Percentiles rank a stretch among this genome's conserved stretches.
phyloP scores from a whole-genome alignment of 2,329 filamentous ascomycete genomes.

The Botrytis fabae region DNA sequence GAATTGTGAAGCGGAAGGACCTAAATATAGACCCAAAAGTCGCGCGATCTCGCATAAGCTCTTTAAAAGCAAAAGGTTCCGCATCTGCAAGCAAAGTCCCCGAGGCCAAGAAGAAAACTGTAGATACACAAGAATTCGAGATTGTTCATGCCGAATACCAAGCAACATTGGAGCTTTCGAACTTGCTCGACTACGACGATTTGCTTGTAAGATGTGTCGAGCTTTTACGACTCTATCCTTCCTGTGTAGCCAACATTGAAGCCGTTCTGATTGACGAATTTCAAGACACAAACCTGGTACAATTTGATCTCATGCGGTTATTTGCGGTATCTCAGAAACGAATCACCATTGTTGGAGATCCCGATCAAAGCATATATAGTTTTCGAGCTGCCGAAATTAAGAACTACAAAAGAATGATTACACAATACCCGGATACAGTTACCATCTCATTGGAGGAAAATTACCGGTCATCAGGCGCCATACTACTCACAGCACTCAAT shows the following conservation, averaged over 20 bases:
- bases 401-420: constrained; percentile 78
- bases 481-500: constrained; percentile 74
- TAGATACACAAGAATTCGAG: constrained; percentile 65
- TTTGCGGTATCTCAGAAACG: constrained; percentile 70
- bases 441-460: constrained; percentile 90
- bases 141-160: constrained; percentile 78
- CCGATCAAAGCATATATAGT: constrained; percentile 96
- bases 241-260: constrained; percentile 86
- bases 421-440: constrained; percentile 73
- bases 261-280: constrained; percentile 95
- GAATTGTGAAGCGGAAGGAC: constrained; percentile 75
- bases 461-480: constrained; percentile 86
- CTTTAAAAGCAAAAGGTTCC: constrained; percentile 58
- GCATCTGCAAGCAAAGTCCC: not conserved
- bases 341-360: constrained; percentile 96
- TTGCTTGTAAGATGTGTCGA: constrained; percentile 81
- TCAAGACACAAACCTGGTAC: constrained; percentile 92
- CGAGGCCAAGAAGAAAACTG: constrained; percentile 36
- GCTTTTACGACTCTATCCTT: constrained; percentile 69
- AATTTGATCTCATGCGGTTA: constrained; percentile 91
- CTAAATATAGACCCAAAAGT: constrained; percentile 67
- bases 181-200: constrained; percentile 92
- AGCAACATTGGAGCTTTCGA: constrained; percentile 69
- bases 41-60: constrained; percentile 76
- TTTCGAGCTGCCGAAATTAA: constrained; percentile 91